Base-by-base conservation (phyloP, 2,329 filamentous ascomycete species). In the Chrysosporium queenslandicum region DNA sequence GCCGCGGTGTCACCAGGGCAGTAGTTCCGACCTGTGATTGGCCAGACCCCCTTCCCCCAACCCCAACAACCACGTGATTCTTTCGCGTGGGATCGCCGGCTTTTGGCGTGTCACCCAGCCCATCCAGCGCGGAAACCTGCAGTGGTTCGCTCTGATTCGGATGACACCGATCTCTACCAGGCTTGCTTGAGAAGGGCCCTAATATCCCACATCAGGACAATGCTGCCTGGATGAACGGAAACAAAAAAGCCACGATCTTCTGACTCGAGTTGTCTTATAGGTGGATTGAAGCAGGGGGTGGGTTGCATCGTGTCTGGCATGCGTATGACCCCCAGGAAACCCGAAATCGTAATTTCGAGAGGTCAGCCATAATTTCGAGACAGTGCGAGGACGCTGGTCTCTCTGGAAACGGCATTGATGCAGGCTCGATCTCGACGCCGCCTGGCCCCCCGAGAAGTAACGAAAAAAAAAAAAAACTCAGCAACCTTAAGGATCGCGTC, bases 251-350 rank as follows among this genome's bases (percentile, higher is more conserved):
- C 9, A 20, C 30, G 46, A 32, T 49, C 46, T 49, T 49, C 46
- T 49, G 36, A 49, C 34, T 40, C 46, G 30, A 11, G 27, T n/a
- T 42, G 37, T 50, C 37, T 42, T 50, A 50, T 50, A 50, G 25
- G 47, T 40, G 34, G 36, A 30, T 49, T 49, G 46, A 32, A 34
- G 47, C 47, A 50, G 47, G 47, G 47, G 47, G 47, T 42, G 47
- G 47, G 47, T 50, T 50, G 47, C 47, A 50, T 50, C 37, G 47
- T 50, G 47, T 50, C 40, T 50, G 47, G 47, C 42, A 50, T 50
- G 47, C 47, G 47, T 40, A 50, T 50, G 47, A 50, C 47, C 47
- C 37, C 36, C 34, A 9, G 34, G 45, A 37, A 49, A 39, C 27
- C 36, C 36, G 41, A 23, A 49, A 12, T 9, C 18, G 46, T 41